Base-by-base conservation (phyloP, 192 early-diverging fungal species). In the Helicostylum pulchrum region DNA sequence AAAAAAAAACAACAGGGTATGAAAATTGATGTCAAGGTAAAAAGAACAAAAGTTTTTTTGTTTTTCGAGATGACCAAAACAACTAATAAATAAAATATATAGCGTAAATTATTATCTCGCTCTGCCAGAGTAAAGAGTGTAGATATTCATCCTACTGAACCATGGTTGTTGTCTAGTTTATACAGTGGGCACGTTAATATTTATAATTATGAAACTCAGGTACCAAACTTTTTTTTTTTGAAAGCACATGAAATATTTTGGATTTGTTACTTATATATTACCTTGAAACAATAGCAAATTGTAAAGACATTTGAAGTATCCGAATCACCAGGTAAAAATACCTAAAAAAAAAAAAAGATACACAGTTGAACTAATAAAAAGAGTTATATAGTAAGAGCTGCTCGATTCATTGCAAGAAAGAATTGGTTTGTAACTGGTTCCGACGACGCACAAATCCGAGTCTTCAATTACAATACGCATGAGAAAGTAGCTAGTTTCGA, bases 391-490 rank as follows among this genome's bases (percentile, higher is more conserved):
- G 95, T 99, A 54, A 93, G 97, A 53, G 92, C 97, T 5, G 94
- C 94, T 45, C 94, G 92, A 72, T 99, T 99, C 70, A 91, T 99
- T 70, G 80, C 95, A 10, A 85, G 97, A 58, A 99, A 99, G 83
- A 93, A 91, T 73, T 99, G 94, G 90, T 79, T 99, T 34, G 80
- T 98, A 42, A 87, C 94, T 7, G 96, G 97, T 49, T 91, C 94
- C 7, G 97, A 99, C 71, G 97, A 99, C 77, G 92, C 94, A 85
- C 93, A 95, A 65, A 76, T 98, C 71, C 85, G 90, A 15, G 94
- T 99, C 34, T 99, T 92, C 88, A 99, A 99, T 87, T 99, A 99
- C 85, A 97, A 98, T 77, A 99, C 97, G 26, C 94, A 94, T 76
- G 97, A 99, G 77, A 97, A 97, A 65, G 91, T 99, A 20, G 85